phyloP scores from a whole-genome alignment of 2,329 filamentous ascomycete species.

The Colletotrichum agaves region DNA sequence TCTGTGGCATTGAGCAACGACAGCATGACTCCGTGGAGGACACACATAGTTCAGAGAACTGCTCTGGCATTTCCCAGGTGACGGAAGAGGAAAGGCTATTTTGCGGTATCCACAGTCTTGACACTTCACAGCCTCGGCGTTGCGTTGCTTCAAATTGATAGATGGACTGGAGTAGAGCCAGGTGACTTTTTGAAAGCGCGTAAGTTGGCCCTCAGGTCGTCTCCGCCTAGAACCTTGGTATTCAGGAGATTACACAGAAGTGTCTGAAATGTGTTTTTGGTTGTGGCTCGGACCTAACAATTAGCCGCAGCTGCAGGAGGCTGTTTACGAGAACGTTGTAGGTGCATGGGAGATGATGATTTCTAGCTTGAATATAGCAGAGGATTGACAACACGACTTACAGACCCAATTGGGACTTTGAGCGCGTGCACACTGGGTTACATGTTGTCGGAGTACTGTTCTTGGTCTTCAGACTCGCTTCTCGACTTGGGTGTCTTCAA shows the following conservation, averaged over 20 bases:
- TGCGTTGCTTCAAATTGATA: constrained; percentile 43
- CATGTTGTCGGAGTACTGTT: too few relatives aligned
- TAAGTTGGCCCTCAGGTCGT: constrained; percentile 27
- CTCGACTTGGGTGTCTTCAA: too few relatives aligned
- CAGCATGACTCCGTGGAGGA: background rate
- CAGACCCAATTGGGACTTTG: too few relatives aligned
- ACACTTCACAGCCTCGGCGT: constrained; percentile 44
- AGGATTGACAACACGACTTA: background rate
- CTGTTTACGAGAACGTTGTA: constrained; percentile 26
- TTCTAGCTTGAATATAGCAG: constrained; percentile 15
- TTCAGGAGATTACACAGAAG: constrained; percentile 40
- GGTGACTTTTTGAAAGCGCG: constrained; percentile 41
- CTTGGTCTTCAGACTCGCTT: too few relatives aligned
- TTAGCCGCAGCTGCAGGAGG: constrained; percentile 27
- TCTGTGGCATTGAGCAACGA: background rate
- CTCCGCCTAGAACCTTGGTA: constrained; percentile 38
- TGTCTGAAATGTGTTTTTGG: constrained; percentile 44
- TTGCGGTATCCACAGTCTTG: constrained; percentile 42
- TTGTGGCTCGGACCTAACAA: constrained; percentile 20
- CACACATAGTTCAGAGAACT: background rate
- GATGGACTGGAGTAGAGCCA: constrained; percentile 39
- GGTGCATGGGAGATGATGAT: constrained; percentile 36
- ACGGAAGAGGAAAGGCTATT: constrained; percentile 33
- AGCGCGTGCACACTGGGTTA: too few relatives aligned
- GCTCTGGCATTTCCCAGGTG: background rate